A percentile compares a stretch with the other conserved stretches of the same genome.
Conservation (phyloP, 208 protist genomes). For the Crithidia thermophila region DNA sequence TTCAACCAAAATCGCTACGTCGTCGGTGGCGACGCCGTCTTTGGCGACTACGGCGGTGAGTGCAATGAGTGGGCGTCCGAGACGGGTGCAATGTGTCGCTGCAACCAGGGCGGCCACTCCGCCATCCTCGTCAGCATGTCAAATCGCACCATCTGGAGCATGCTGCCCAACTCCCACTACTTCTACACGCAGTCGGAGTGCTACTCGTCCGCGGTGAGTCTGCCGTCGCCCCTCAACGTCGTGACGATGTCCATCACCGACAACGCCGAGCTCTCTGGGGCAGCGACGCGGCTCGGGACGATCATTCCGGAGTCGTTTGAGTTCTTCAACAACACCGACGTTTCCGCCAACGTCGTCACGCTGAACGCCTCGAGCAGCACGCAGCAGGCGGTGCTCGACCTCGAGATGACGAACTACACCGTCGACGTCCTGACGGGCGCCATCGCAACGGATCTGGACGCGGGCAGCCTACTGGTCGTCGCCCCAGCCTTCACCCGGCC, state of each 20-base stretch:
- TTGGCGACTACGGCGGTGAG: conserved; percentile 60
- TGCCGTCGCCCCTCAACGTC: neutral
- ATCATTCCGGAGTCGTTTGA: neutral
- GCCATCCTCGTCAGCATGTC: neutral
- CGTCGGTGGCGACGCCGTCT: conserved; percentile 49
- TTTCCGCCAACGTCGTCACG: neutral
- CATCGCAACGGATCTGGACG: neutral
- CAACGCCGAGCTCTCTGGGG: neutral
- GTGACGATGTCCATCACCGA: neutral
- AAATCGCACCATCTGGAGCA: neutral
- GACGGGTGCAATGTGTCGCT: conserved; percentile 42
- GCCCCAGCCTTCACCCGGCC: neutral
- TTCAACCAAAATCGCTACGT: conserved; percentile 59
- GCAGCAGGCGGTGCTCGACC: conserved; percentile 1
- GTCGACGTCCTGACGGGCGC: conserved; percentile 15
- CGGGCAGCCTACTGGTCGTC: neutral
- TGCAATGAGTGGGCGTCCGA: conserved; percentile 1
- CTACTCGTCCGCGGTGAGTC: neutral
- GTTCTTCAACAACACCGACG: neutral
- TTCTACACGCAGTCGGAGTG: conserved; percentile 9
- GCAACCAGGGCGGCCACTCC: conserved; percentile 32
- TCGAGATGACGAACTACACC: conserved; percentile 13
- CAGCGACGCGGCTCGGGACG: neutral
- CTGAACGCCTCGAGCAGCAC: neutral
- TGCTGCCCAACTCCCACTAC: neutral